Base-by-base conservation (phyloP, 306 rosid species). In the Trifolium fragiferum region DNA sequence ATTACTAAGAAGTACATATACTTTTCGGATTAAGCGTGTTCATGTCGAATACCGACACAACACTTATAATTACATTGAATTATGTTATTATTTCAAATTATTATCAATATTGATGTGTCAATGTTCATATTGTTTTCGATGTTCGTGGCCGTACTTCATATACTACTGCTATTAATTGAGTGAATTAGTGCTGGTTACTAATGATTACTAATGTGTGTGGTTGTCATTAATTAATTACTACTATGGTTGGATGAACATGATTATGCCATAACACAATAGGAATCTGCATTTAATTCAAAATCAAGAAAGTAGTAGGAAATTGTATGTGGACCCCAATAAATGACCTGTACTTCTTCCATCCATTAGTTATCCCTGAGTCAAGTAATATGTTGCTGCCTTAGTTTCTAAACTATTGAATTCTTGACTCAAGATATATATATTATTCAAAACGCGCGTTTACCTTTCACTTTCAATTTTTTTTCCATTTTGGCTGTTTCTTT, bases 261-360 rank as follows among this genome's bases (percentile, higher is more conserved):
- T 49, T 8, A n/a, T 3, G 65, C 49, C 19, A 16, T 37, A 37
- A 38, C 47, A 57, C 74, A 23, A 76, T 20, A 14, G 16, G 5
- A 32, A n/a, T 76, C n/a, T 21, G 5, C 46, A 55, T 35, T n/a
- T 19, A 55, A 40, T 55, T 54, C 47, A 75, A 14, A 19, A 27
- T 57, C 18, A 43, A 55, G 55, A 73, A 61, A 51, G 55, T 23
- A 23, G 69, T 10, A n/a, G 82, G 82, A 77, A 73, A 63, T 62
- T 78, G 62, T 38, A 47, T 38, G 41, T 1, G 40, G 83, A 74
- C 19, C 61, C 88, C 85, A 78, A 81, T 35, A 21, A 19, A 50
- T 63, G 76, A 64, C 23, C 60, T 57, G 72, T 66, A 14, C 63
- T 57, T 33, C 33, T 68, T 77, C 30, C 30, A 8, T 70, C 8